Conservation (phyloP, 2,329 filamentous ascomycete genomes). For the Fonsecaea monophora region DNA sequence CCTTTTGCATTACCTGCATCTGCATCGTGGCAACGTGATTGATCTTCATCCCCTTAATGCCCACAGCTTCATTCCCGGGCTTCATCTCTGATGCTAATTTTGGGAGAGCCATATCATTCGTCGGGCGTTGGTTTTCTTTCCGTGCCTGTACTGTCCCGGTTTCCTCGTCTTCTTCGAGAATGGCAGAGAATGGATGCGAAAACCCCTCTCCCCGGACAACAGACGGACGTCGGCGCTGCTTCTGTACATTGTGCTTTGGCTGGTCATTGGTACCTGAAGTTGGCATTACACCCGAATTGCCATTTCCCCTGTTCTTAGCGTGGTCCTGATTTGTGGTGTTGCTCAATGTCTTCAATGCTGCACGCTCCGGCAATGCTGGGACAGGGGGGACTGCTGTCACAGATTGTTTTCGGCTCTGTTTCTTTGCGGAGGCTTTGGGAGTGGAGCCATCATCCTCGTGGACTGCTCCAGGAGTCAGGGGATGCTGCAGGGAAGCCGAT, state of each 20-base stretch:
- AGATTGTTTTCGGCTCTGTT: slow-evolving; percentile 16
- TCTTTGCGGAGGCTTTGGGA: slow-evolving; percentile 20
- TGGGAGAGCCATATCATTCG: slow-evolving; percentile 2
- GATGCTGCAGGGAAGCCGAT: slow-evolving; percentile 1
- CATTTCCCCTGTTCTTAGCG: slow-evolving; percentile 14
- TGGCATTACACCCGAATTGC: not conserved
- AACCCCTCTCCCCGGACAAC: slow-evolving; percentile 17
- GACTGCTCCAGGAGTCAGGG: not conserved
- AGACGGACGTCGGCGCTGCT: slow-evolving; percentile 13
- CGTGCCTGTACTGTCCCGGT: slow-evolving; percentile 15
- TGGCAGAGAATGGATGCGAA: slow-evolving; percentile 35
- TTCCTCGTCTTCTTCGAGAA: slow-evolving; percentile 38
- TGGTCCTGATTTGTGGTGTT: slow-evolving; percentile 31
- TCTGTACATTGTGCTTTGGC: slow-evolving; percentile 1
- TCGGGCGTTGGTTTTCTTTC: slow-evolving; percentile 17
- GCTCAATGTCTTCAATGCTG: slow-evolving; percentile 27
- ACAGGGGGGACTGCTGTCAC: slow-evolving; percentile 24
- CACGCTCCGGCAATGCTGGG: slow-evolving; percentile 27
- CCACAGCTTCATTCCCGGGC: not conserved
- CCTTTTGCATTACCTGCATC: slow-evolving; percentile 21
- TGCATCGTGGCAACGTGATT: slow-evolving; percentile 18
- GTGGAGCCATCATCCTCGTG: slow-evolving; percentile 1
- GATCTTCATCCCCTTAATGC: slow-evolving; percentile 19
- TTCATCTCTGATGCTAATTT: not conserved
- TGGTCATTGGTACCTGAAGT: slow-evolving; percentile 17